phyloP scores from a whole-genome alignment of 116 monocot species.

The Papilionanthe hybrid region DNA sequence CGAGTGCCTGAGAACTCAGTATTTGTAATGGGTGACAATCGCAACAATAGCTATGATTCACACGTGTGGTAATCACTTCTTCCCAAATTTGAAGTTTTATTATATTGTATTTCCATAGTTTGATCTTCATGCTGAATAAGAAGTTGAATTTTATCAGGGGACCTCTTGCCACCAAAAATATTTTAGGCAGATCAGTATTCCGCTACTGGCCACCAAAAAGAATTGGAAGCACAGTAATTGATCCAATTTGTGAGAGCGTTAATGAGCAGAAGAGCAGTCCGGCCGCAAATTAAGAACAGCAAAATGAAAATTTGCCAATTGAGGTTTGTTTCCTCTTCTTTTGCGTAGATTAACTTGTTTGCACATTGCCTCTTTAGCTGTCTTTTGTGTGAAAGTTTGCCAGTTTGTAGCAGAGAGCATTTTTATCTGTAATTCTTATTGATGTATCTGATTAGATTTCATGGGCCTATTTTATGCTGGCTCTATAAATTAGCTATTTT shows the following conservation, averaged over 20 bases:
- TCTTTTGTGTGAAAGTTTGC: background rate
- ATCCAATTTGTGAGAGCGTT: slow-evolving; percentile 10
- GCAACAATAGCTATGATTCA: slow-evolving; percentile 99
- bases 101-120: slow-evolving; percentile 1
- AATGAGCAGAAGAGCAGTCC: slow-evolving; percentile 8
- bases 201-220: slow-evolving; percentile 89
- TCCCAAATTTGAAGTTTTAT: background rate
- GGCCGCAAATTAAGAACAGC: background rate
- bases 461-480: too few relatives aligned
- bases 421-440: background rate
- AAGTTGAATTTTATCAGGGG: slow-evolving; percentile 51
- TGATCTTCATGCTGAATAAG: slow-evolving; percentile 12
- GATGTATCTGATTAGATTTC: too few relatives aligned
- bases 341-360: background rate
- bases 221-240: slow-evolving; percentile 51
- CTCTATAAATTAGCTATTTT: too few relatives aligned
- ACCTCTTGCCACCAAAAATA: slow-evolving; percentile 89
- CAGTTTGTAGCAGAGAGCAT: background rate
- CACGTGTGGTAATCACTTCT: slow-evolving; percentile 73
- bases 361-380: background rate
- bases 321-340: too few relatives aligned
- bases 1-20: slow-evolving; percentile 77
- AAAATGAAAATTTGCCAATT: background rate
- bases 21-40: slow-evolving; percentile 99
- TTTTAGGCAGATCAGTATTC: slow-evolving; percentile 91